Percentiles rank a stretch among this genome's conserved stretches.
Conservation (phyloP, 257 asterid genomes). For the Gentiana dahurica region DNA sequence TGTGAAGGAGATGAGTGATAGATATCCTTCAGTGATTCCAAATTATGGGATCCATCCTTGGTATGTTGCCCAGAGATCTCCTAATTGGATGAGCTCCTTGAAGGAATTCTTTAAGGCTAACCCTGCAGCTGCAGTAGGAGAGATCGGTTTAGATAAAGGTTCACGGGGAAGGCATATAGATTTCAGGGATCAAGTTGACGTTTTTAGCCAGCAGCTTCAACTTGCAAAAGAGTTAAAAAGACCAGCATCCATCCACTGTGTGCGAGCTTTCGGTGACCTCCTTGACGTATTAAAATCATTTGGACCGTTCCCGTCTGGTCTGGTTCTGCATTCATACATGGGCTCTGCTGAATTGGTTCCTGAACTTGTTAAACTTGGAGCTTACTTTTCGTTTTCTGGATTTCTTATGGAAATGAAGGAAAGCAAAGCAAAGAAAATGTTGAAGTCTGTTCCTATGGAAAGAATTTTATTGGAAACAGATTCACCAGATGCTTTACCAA, state of each 20-base stretch:
- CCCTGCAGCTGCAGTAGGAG: conserved; percentile 91
- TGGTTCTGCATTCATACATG: conserved; percentile 74
- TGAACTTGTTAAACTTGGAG: conserved; percentile 65
- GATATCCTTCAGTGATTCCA: conserved; percentile 60
- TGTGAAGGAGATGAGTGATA: conserved; percentile 69
- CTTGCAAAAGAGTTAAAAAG: conserved; percentile 68
- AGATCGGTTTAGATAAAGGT: conserved; percentile 95
- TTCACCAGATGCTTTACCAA: conserved; percentile 85
- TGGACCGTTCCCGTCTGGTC: conserved; percentile 85
- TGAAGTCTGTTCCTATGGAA: conserved; percentile 60
- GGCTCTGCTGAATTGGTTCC: conserved; percentile 98
- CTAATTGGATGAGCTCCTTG: conserved; percentile 53
- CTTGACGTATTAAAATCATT: conserved; percentile 56
- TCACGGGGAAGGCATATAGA: conserved; percentile 56
- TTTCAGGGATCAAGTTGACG: conserved; percentile 58
- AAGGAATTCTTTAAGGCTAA: conserved; percentile 46
- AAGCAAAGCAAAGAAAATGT: conserved; percentile 81
- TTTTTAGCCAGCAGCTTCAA: conserved; percentile 69
- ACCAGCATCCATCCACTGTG: conserved; percentile 92
- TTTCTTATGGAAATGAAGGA: conserved; percentile 82
- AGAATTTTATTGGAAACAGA: conserved; percentile 95
- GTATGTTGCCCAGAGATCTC: conserved; percentile 61
- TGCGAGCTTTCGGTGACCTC: conserved; percentile 86
- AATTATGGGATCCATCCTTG: conserved; percentile 89
- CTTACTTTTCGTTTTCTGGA: conserved; percentile 91